Evolutionary conservation across 352 stramenopile genomes (phyloP).

Genomic region (Phytophthora macrochlamydospora): DNA sequence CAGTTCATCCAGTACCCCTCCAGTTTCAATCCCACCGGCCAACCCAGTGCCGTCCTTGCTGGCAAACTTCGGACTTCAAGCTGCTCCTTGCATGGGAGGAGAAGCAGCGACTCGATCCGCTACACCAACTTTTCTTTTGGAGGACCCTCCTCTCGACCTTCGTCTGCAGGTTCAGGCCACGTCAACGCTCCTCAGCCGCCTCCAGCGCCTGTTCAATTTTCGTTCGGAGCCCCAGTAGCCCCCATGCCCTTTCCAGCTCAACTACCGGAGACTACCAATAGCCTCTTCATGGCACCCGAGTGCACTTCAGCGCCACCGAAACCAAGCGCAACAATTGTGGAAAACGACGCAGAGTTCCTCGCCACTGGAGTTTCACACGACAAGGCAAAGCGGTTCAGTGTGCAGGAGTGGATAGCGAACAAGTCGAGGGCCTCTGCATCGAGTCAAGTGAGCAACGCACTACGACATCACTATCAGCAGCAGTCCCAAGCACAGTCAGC

Average conservation of each 20-base stretch:
- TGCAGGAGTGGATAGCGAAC: constrained; percentile 79
- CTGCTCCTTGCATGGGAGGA: neutral
- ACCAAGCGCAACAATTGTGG: constrained; percentile 30
- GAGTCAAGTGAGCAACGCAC: constrained; percentile 27
- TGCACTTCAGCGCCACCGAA: constrained; percentile 10
- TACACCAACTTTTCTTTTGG: constrained; percentile 22
- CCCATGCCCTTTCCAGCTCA: constrained; percentile 12
- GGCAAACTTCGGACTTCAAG: constrained; percentile 10
- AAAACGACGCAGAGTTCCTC: constrained; percentile 57
- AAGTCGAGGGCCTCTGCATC: constrained; percentile 47
- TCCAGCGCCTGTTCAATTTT: constrained; percentile 17
- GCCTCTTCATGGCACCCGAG: constrained; percentile 17
- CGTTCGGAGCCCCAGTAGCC: constrained; percentile 22
- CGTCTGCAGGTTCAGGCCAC: neutral
- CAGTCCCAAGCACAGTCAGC: constrained; percentile 9
- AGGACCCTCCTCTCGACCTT: neutral
- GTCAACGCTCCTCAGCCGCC: constrained; percentile 7
- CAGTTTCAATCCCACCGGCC: constrained; percentile 1
- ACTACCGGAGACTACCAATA: constrained; percentile 1
- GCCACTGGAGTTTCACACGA: constrained; percentile 72
- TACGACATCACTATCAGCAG: constrained; percentile 30
- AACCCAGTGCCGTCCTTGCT: constrained; percentile 1
- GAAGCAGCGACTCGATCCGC: neutral
- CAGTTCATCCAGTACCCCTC: constrained; percentile 2
- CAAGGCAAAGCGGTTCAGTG: constrained; percentile 61